Evolutionary conservation across 495 filamentous ascomycete species (phyloP).

Genomic region (Niebla homalea): DNA sequence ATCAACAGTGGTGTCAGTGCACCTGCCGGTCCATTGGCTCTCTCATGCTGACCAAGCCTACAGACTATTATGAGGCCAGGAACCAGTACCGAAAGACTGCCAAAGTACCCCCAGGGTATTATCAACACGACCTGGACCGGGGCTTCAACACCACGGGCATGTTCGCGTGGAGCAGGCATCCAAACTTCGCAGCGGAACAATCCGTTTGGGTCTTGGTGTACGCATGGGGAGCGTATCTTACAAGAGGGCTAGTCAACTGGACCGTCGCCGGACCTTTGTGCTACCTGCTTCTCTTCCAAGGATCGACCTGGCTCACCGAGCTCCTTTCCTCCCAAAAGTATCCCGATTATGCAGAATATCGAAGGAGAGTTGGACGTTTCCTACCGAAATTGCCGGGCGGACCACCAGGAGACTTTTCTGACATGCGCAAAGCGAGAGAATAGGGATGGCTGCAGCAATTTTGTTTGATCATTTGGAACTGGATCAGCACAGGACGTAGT

Average conservation of each 20-base stretch:
- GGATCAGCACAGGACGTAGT: too few species aligned
- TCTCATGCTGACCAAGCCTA: conserved; percentile 1
- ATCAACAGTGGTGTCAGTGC: conserved; percentile 75
- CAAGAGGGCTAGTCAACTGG: conserved; percentile 64
- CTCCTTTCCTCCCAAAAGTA: conserved; percentile 69
- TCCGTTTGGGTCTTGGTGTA: conserved; percentile 80
- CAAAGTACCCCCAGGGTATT: conserved; percentile 43
- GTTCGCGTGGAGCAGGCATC: conserved; percentile 78
- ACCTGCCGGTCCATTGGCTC: not conserved
- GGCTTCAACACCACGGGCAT: conserved; percentile 81
- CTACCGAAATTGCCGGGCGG: conserved; percentile 48
- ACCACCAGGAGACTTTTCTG: conserved; percentile 26
- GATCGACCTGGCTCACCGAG: conserved; percentile 78
- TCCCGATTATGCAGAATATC: conserved; percentile 75
- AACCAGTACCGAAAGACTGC: conserved; percentile 54
- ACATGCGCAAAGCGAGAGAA: conserved; percentile 11
- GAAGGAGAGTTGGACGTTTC: conserved; percentile 67
- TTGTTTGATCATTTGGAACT: too few species aligned
- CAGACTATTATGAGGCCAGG: conserved; percentile 73
- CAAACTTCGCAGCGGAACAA: conserved; percentile 91
- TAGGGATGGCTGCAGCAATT: too few species aligned
- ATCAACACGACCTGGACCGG: conserved; percentile 70
- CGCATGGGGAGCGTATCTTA: conserved; percentile 67
- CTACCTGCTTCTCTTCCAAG: conserved; percentile 75
- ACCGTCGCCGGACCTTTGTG: conserved; percentile 52